Base-by-base conservation (phyloP, 139 green algal species). In the Closterium sp. region DNA sequence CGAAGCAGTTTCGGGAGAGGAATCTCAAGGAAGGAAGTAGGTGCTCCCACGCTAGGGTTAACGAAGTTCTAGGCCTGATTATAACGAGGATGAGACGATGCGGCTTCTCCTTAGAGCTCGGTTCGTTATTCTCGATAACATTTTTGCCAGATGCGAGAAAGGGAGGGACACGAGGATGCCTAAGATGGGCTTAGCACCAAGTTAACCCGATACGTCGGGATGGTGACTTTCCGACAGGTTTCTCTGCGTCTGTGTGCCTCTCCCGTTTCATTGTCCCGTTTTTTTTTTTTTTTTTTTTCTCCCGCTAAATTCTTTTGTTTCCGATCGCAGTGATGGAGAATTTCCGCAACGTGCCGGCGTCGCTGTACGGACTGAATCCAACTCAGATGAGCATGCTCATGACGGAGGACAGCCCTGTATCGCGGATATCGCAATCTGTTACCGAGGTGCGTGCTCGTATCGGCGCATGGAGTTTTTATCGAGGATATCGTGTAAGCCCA, bases 341-440 rank as follows among this genome's bases (percentile, higher is more conserved):
- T 31, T 94, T 89, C 88, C 90, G 33, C 34, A 91, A 88, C 83
- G 84, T 94, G 84, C 92, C 92, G 25, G 43, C 83, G n/a, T 91
- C 33, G 21, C 30, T 94, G 83, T 94, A 94, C 38, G 92, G 92
- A 7, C 31, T 94, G 85, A 94, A 35, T 9, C 32, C 92, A 3
- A 92, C 31, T n/a, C 92, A 94, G 64, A 93, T 94, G 34, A 34
- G 92, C 38, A 94, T 94, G 92, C 93, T 94, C 69, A 90, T 90
- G 31, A n/a, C 33, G 4, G 92, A 93, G 87, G 89, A 93, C 64
- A 86, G 84, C n/a, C 76, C 85, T 30, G n/a, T 93, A 23, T 30
- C 10, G 23, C 90, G 84, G 10, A 33, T 85, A 34, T 81, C 43
- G 21, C 31, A 64, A 32, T 28, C 21, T 31, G 84, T 88, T 33